These are phyloP conservation scores for Penicillium ucsense DNA, from an alignment of 495 filamentous ascomycete genomes.

Conservation along the genomic window DNA sequence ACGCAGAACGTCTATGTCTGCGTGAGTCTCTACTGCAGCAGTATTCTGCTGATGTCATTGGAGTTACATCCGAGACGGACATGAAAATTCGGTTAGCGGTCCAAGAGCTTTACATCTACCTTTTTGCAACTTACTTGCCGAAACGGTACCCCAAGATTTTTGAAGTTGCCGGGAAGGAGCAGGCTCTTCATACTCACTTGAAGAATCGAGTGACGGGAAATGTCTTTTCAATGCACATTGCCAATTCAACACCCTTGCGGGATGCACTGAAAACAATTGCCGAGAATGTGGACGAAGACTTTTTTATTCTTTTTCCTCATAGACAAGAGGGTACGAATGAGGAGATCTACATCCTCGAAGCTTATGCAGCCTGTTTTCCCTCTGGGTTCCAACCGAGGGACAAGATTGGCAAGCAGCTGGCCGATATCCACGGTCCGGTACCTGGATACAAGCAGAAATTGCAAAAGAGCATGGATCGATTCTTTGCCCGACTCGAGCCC, in stretches of 20 bases:
- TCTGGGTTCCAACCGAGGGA: conserved; percentile 55
- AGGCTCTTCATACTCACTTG: background rate
- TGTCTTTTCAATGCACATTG: background rate
- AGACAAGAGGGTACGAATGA: background rate
- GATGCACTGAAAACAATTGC: conserved; percentile 1
- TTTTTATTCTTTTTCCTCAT: conserved; percentile 58
- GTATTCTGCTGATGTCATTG: conserved; percentile 31
- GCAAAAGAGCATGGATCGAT: conserved; percentile 67
- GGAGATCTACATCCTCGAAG: conserved; percentile 47
- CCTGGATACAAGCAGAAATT: conserved; percentile 63
- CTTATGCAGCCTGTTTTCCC: conserved; percentile 64
- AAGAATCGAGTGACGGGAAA: background rate
- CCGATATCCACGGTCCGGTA: conserved; percentile 60
- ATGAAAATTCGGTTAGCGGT: conserved; percentile 36
- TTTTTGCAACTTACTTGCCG: conserved; percentile 53
- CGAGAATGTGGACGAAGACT: conserved; percentile 42
- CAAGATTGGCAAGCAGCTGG: conserved; percentile 54
- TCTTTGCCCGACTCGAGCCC: conserved; percentile 45
- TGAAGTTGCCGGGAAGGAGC: conserved; percentile 5
- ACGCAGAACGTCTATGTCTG: background rate
- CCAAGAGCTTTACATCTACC: conserved; percentile 54
- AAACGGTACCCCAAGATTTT: conserved; percentile 56
- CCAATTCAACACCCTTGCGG: background rate
- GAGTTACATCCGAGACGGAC: conserved; percentile 25
- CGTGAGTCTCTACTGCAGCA: conserved; percentile 7